Conservation (phyloP, 306 rosid species). For the peach (Prunus persica) region DNA sequence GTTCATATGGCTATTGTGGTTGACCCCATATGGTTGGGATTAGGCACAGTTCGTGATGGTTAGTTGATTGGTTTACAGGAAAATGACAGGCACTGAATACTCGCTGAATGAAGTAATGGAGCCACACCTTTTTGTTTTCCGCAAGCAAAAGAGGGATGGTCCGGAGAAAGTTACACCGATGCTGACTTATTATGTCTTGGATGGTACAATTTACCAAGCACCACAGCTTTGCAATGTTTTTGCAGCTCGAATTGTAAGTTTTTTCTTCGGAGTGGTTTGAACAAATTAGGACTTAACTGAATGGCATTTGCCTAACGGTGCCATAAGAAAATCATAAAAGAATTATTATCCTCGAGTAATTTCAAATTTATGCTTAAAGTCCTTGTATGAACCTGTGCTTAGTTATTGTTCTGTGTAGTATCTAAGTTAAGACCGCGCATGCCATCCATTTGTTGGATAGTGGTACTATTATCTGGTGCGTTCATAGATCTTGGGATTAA, state of each 20-base stretch:
- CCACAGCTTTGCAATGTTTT: constrained; percentile 90
- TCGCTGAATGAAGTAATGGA: constrained; percentile 76
- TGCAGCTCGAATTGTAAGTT: constrained; percentile 77
- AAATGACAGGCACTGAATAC: constrained; percentile 77
- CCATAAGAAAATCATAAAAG: constrained; percentile 6
- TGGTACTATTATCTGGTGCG: not conserved
- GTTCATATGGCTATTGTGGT: not conserved
- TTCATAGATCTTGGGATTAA: not conserved
- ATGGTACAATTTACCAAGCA: constrained; percentile 92
- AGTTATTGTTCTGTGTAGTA: not conserved
- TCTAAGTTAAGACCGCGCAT: not conserved
- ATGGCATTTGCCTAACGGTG: not conserved
- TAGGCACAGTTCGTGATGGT: constrained; percentile 14
- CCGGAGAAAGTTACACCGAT: constrained; percentile 85
- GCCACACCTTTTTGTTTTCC: constrained; percentile 75
- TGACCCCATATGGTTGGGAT: constrained; percentile 12
- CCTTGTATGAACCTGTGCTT: not conserved
- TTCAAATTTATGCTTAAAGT: not conserved
- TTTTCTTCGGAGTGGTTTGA: not conserved
- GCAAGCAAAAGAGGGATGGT: constrained; percentile 87
- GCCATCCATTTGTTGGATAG: not conserved
- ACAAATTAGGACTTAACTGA: not conserved
- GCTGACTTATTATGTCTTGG: constrained; percentile 80
- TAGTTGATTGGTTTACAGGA: constrained; percentile 38
- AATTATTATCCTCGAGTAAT: not conserved